Evolutionary conservation across 1,284 basidiomycete species (phyloP), one percentile per base, ranked within the genome.

Genomic region (Rhodofomes roseus): DNA sequence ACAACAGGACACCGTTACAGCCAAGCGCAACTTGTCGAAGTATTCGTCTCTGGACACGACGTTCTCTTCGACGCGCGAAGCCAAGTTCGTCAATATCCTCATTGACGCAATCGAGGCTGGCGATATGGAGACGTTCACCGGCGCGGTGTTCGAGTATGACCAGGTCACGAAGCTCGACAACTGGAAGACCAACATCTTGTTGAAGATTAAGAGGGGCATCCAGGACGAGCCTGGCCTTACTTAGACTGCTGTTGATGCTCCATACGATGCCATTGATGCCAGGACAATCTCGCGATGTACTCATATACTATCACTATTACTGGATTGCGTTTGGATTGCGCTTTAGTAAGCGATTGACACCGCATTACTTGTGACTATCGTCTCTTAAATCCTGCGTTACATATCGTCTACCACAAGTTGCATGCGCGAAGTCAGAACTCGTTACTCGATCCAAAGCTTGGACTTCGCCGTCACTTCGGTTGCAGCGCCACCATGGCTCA

Each of bases 161-260:
- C 87, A 93, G 70, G 84, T 96, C 61, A 90, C 86, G 44, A 94
- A 93, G 76, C 76, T 98, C 68, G 95, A 98, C 74, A 92, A 91
- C 75, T 97, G 94, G 94, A 97, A 97, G 83, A 97, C 95, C 40
- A 80, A 76, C 37, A 89, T 98, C 55, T 73, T 98, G 66, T 77
- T 97, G 68, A 90, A 90, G 76, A 88, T 97, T 74, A 98, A 97
- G 83, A 85, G 83, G 71, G 78, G 81, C 29, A 85, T 97, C 60
- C 82, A 90, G 60, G 83, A 85, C 57, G 84, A 87, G 63, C 76
- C 76, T 7, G 72, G 66, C 36, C 74, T 87, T 55, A 78, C 76
- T 62, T 85, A 74, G 71, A 16, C 39, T 57, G 5, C 22, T 37
- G 16, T 12, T 16, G n/a, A 50, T 55, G 31, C 31, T 9, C 27